Conservation (phyloP, 1,139 yeast species). For the Insectozyma bohioensis region DNA sequence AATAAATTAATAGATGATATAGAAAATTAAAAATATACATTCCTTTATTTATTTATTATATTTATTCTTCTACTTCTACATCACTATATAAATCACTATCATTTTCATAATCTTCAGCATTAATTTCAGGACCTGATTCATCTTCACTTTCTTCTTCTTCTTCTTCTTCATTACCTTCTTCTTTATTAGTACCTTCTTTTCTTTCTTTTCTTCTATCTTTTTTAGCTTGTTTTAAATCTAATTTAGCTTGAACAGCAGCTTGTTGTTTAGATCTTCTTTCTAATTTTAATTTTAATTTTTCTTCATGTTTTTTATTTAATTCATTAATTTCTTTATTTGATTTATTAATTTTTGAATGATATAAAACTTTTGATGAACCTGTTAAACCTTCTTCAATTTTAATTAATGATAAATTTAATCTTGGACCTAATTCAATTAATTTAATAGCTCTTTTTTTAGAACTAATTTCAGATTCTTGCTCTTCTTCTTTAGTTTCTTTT, state of each 20-base stretch:
- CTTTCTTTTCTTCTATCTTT: slow-evolving; percentile 70
- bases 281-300: slow-evolving; percentile 60
- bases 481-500: slow-evolving; percentile 12
- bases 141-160: slow-evolving; percentile 14
- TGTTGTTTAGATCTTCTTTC: slow-evolving; percentile 77
- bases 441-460: slow-evolving; percentile 82
- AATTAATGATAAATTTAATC: slow-evolving; percentile 70
- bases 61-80: slow-evolving; percentile 20
- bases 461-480: slow-evolving; percentile 11
- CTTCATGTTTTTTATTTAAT: slow-evolving; percentile 68
- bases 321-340: slow-evolving; percentile 56
- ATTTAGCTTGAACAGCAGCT: slow-evolving; percentile 75
- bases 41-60: neutral
- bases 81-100: slow-evolving; percentile 52
- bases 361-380: slow-evolving; percentile 75
- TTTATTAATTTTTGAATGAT: slow-evolving; percentile 71
- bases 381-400: slow-evolving; percentile 91
- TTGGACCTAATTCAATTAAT: slow-evolving; percentile 91
- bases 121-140: slow-evolving; percentile 28
- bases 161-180: slow-evolving; percentile 11
- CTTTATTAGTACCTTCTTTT: slow-evolving; percentile 22
- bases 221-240: slow-evolving; percentile 70
- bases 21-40: slow-evolving; percentile 11
- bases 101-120: slow-evolving; percentile 48
- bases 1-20: slow-evolving; percentile 17